These are phyloP conservation scores for Priceomyces carsonii DNA, from an alignment of 805 yeast genomes.

Conservation along the genomic window DNA sequence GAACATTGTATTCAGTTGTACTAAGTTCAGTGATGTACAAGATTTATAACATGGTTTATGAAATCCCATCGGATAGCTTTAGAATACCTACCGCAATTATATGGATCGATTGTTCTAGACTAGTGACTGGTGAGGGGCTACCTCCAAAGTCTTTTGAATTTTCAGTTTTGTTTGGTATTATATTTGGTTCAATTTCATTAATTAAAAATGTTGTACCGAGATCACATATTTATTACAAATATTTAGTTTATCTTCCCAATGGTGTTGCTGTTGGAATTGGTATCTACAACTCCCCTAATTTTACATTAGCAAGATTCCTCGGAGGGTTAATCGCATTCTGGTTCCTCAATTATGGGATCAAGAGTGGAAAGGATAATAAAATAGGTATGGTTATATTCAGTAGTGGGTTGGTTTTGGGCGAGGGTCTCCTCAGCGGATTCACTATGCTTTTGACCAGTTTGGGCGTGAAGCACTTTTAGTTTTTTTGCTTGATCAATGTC, in stretches of 20 bases:
- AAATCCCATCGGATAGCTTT: constrained; percentile 78
- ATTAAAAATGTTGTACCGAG: constrained; percentile 57
- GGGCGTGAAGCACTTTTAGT: constrained; percentile 35
- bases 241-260: constrained; percentile 69
- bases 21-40: constrained; percentile 81
- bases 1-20: constrained; percentile 81
- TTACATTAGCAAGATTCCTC: constrained; percentile 87
- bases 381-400: constrained; percentile 84
- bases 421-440: constrained; percentile 83
- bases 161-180: constrained; percentile 59
- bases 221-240: constrained; percentile 35
- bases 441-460: constrained; percentile 77
- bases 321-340: constrained; percentile 75
- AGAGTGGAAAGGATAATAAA: constrained; percentile 43
- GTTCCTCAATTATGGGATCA: constrained; percentile 45
- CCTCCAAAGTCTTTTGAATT: constrained; percentile 75
- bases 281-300: constrained; percentile 89
- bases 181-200: constrained; percentile 71
- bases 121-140: constrained; percentile 87
- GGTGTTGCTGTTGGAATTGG: constrained; percentile 99
- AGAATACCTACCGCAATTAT: constrained; percentile 93
- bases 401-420: constrained; percentile 91
- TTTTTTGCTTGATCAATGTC: too few species aligned
- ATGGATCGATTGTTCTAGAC: constrained; percentile 94
- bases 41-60: constrained; percentile 78